These are phyloP conservation scores for Apophysomyces ossiformis DNA, from an alignment of 371 early-diverging fungal genomes.

Conservation along the genomic window DNA sequence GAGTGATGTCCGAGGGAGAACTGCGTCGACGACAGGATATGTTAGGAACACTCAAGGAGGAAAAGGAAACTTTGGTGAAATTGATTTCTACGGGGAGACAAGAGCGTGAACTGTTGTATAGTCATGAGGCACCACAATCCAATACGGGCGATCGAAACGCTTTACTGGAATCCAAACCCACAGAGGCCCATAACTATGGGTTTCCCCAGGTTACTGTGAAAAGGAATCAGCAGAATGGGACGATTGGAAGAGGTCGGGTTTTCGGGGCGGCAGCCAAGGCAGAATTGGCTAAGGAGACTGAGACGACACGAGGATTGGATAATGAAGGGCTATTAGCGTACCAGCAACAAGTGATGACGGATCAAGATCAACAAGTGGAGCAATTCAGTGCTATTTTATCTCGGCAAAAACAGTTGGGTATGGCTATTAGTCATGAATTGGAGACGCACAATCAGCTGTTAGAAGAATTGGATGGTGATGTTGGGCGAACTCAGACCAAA, in stretches of 20 bases:
- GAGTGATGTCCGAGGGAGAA: constrained; percentile 70
- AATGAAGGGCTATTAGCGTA: constrained; percentile 77
- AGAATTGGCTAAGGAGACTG: constrained; percentile 67
- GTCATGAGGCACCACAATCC: neutral
- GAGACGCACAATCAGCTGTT: constrained; percentile 89
- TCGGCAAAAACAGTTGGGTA: constrained; percentile 86
- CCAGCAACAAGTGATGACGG: constrained; percentile 78
- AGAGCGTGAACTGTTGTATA: constrained; percentile 36
- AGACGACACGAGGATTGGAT: constrained; percentile 75
- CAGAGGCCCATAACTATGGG: constrained; percentile 22
- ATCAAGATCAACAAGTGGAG: constrained; percentile 83
- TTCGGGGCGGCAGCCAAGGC: constrained; percentile 67
- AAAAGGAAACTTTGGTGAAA: constrained; percentile 65
- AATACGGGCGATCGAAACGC: constrained; percentile 26
- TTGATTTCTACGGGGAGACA: constrained; percentile 58
- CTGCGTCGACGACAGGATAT: constrained; percentile 79
- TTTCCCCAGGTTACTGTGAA: constrained; percentile 19
- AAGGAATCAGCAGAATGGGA: constrained; percentile 6
- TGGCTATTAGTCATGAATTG: constrained; percentile 86
- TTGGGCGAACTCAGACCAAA: constrained; percentile 77
- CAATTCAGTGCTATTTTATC: constrained; percentile 76
- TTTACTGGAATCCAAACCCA: constrained; percentile 20
- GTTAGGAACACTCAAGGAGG: constrained; percentile 72
- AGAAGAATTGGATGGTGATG: constrained; percentile 78
- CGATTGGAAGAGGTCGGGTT: constrained; percentile 48